Base-by-base conservation (phyloP, 129 eudicot species). In the Calendula officinalis region DNA sequence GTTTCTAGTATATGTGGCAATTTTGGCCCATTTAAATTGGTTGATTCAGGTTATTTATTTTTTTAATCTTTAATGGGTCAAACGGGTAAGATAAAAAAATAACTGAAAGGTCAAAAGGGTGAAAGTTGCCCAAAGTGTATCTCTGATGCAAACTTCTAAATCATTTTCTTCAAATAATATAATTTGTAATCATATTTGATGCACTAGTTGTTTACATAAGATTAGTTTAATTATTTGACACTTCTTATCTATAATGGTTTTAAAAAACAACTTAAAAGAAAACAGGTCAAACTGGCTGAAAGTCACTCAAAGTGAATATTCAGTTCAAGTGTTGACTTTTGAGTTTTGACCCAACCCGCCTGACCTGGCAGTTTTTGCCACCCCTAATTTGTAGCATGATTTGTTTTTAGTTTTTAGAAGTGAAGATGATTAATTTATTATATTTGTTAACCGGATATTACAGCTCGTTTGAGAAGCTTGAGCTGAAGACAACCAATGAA, bases 391-490 rank as follows among this genome's bases (percentile, higher is more conserved):
- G 17, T 62, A 38, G 30, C 44, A 49, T 13, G 12, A 4, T 7
- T 60, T 59, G 17, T 60, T 60, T 15, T 54, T 58, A 64, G n/a
- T 60, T 60, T 15, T 54, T 58, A 64, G 34, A 27, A 35, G 48
- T 52, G 13, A 55, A 55, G 40, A 27, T 59, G 52, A 5, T 74
- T 35, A 53, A 17, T 57, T 32, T 16, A 22, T 76, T 17, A 36
- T 41, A 64, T 7, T 41, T 55, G 36, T 48, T 8, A 67, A 69
- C 63, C 33, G 7, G 12, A 30, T 52, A 11, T 63, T 69, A 55
- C 90, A 91, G 97, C 81, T 95, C 97, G 2, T 91, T 82, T 72
- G 94, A 91, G 81, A 87, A 91, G 79, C 82, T 91, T 64, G 97
- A 91, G 72, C 75, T 91, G 68, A 82, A 87, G 66, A 80, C 94